Evolutionary conservation across 2,329 filamentous ascomycete genomes (phyloP), one percentile per base, ranked within the genome.

Genomic region (Penicillium palitans): DNA sequence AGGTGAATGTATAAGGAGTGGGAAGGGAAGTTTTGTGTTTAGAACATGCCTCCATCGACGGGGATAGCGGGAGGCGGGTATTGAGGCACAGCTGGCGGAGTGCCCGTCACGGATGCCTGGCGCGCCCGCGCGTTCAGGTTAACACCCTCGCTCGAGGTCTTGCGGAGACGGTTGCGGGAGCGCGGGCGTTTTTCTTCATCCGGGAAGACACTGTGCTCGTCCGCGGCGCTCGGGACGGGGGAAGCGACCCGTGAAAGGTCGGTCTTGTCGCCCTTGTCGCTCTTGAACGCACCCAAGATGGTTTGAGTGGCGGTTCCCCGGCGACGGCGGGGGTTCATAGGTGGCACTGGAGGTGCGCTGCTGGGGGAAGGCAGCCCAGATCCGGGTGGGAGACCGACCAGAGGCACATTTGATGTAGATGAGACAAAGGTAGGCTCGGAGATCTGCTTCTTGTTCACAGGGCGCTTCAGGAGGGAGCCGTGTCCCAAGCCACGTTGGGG

Each of bases 391-490:
- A 87, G 76, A 37, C 81, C 82, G 37, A 87, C 77, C 0, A 82
- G 82, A 46, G 85, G 83, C 29, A 86, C 79, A 45, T 83, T 82
- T 2, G 82, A 85, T 4, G 85, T 87, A 10, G 78, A 76, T 5
- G 78, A 79, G 10, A 80, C 68, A 49, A 80, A 76, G 3, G 75
- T 79, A 0, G 86, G 86, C 65, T 88, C 85, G 2, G 84, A 87
- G 50, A 88, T 88, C 57, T 83, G 81, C 13, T 78, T 76, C 71
- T 88, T 88, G 61, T 82, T 81, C 48, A 88, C 78, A 0, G 81
- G 78, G 65, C 82, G 82, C 75, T 87, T 87, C 39, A 83, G 80
- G 6, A 76, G 70, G 55, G 68, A 61, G 54, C 60, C 60, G 33
- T 69, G 63, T 8, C 69, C 67, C 29, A 70, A 62, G 13, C 69